Percentiles rank a stretch among this genome's conserved stretches.
phyloP scores from a whole-genome alignment of 2,329 filamentous ascomycete genomes.

The Xylariaceae sp. region DNA sequence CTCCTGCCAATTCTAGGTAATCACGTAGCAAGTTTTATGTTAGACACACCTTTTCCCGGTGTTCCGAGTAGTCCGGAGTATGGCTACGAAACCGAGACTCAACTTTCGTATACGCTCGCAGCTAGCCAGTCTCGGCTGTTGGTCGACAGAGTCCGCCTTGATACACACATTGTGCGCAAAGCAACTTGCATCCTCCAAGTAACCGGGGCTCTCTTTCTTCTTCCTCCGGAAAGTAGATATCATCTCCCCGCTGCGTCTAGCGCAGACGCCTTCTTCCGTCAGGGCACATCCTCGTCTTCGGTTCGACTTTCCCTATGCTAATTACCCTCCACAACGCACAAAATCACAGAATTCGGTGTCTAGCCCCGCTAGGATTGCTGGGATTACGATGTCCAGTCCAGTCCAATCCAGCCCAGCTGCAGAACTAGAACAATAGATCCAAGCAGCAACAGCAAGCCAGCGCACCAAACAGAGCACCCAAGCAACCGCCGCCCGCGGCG shows the following conservation, averaged over 20 bases:
- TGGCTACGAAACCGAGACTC: no score
- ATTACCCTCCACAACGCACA: no score
- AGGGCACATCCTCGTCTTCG: no score
- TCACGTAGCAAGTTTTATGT: no score
- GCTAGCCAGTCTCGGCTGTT: no score
- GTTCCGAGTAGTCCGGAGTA: no score
- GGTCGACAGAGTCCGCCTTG: background rate
- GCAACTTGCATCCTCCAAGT: background rate
- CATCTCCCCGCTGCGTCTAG: background rate
- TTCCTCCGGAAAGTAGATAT: background rate
- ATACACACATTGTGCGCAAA: background rate
- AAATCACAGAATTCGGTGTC: no score
- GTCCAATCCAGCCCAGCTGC: background rate
- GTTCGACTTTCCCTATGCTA: no score
- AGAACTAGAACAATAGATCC: constrained; percentile 58
- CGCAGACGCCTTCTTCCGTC: no score
- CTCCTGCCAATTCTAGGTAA: no score
- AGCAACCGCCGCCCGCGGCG: constrained; percentile 39
- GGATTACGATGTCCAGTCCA: background rate
- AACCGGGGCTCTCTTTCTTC: background rate
- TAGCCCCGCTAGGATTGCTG: no score
- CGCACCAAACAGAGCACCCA: constrained; percentile 57
- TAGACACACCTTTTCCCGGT: no score
- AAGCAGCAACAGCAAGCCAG: constrained; percentile 66
- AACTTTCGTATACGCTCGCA: background rate